These are phyloP conservation scores for Lichtheimia ramosa DNA, from an alignment of 371 early-diverging fungal species.

Conservation along the genomic window DNA sequence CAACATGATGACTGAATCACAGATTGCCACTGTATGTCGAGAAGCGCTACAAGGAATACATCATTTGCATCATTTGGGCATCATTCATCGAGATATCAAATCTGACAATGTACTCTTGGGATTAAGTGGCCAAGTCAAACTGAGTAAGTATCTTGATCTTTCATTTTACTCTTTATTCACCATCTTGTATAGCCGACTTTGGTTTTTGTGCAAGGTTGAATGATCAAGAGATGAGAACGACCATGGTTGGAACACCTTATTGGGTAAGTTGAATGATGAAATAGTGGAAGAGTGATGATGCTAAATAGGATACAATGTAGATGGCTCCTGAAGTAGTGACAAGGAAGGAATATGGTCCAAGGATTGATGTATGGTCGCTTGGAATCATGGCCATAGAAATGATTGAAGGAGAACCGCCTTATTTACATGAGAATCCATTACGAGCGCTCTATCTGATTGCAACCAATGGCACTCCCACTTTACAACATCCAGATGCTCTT, in stretches of 20 bases:
- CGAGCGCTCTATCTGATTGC: slow-evolving; percentile 94
- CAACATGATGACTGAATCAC: slow-evolving; percentile 95
- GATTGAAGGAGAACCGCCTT: slow-evolving; percentile 97
- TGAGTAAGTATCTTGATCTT: slow-evolving; percentile 57
- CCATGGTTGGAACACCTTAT: slow-evolving; percentile 93
- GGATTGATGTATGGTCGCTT: slow-evolving; percentile 97
- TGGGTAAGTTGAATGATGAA: slow-evolving; percentile 40
- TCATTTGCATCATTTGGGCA: slow-evolving; percentile 91
- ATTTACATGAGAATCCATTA: slow-evolving; percentile 89
- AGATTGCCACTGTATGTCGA: slow-evolving; percentile 90
- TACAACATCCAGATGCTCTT: slow-evolving; percentile 87
- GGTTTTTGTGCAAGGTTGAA: slow-evolving; percentile 93
- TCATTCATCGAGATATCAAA: slow-evolving; percentile 98
- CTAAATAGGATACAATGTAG: slow-evolving; percentile 16
- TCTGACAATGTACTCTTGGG: slow-evolving; percentile 93
- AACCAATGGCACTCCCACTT: slow-evolving; percentile 92
- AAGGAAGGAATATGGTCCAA: slow-evolving; percentile 91
- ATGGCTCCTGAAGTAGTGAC: slow-evolving; percentile 97
- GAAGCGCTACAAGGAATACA: slow-evolving; percentile 89
- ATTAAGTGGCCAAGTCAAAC: slow-evolving; percentile 87
- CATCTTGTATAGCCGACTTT: slow-evolving; percentile 73
- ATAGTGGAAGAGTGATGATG: background rate
- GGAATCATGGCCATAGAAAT: slow-evolving; percentile 97
- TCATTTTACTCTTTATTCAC: background rate
- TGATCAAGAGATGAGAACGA: slow-evolving; percentile 76